Base-by-base conservation (phyloP, 768 basidiomycete species). In the Austroboletus festivus region DNA sequence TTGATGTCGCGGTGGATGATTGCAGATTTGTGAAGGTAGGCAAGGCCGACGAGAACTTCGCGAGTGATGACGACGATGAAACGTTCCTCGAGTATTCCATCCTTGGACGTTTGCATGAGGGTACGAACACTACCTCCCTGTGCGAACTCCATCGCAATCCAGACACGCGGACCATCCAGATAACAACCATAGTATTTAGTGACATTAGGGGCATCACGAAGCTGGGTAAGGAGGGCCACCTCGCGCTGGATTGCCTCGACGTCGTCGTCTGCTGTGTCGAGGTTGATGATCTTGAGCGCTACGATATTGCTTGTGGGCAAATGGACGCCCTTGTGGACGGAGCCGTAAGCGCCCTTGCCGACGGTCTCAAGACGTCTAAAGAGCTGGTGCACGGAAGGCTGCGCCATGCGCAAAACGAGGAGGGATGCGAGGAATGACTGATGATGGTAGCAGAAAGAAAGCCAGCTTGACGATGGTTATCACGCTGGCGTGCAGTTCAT, bases 71-170 rank as follows among this genome's bases (percentile, higher is more conserved):
- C 69, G 50, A 84, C 85, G 42, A 87, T 84, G 64, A 91, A 93
- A 62, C 83, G 83, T 71, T 99, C 96, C 68, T 95, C 94, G 44
- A 98, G 70, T 44, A 81, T 76, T 0, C 80, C 82, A 50, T 81
- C 80, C 53, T 75, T 81, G 53, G 83, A 81, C 0, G 90, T 86
- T 67, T 96, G 93, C 85, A 96, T 93, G 57, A 99, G 76, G 3
- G 92, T 89, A 39, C 90, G 76, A 6, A 97, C 90, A 62, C 91
- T 94, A 7, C 96, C 96, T 5, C 95, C 95, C 54, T 93, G 85
- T 8, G 96, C 96, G 59, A 85, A 85, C 66, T 99, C 96, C 96
- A 99, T 99, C 31, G 86, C 91, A 57, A 99, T 98, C 94, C 96
- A 99, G 10, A 99, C 92, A 42, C 91, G 88, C 23, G 93, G 89